Evolutionary conservation across 1,139 yeast species (phyloP).

Genomic region (Yamadazyma diospyri): DNA sequence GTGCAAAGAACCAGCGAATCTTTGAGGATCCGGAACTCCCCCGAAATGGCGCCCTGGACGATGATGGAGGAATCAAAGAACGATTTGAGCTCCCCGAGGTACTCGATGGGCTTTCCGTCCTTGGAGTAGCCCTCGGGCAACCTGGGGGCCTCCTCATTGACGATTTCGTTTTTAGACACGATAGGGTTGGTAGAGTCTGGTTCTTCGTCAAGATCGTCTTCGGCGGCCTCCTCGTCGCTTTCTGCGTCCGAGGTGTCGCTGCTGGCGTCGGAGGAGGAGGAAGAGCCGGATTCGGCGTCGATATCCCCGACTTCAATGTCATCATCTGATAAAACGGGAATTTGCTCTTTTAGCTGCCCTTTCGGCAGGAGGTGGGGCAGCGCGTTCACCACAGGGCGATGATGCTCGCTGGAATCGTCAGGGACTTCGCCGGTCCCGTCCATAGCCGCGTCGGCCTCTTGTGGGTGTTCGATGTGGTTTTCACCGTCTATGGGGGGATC

Average conservation of each 20-base stretch:
- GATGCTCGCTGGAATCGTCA: no score
- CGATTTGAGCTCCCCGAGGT: constrained; percentile 67
- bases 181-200: constrained; percentile 57
- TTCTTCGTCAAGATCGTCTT: constrained; percentile 32
- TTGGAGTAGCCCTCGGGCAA: constrained; percentile 68
- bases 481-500: no score
- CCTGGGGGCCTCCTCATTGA: constrained; percentile 63
- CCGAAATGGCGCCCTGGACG: constrained; percentile 72
- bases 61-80: constrained; percentile 72
- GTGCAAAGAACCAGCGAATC: constrained; percentile 82
- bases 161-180: constrained; percentile 70
- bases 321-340: constrained; percentile 25
- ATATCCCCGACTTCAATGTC: constrained; percentile 20
- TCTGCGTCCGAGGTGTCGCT: constrained; percentile 20
- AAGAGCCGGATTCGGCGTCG: constrained; percentile 20
- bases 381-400: no score
- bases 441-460: no score
- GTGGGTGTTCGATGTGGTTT: no score
- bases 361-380: no score
- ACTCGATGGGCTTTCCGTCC: constrained; percentile 63
- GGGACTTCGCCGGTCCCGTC: no score
- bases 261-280: constrained; percentile 11
- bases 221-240: constrained; percentile 17
- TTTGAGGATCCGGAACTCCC: constrained; percentile 78
- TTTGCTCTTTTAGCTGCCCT: constrained; percentile 5